Conservation (phyloP, 371 early-diverging fungal genomes). For the Dichotomocladium elegans region DNA sequence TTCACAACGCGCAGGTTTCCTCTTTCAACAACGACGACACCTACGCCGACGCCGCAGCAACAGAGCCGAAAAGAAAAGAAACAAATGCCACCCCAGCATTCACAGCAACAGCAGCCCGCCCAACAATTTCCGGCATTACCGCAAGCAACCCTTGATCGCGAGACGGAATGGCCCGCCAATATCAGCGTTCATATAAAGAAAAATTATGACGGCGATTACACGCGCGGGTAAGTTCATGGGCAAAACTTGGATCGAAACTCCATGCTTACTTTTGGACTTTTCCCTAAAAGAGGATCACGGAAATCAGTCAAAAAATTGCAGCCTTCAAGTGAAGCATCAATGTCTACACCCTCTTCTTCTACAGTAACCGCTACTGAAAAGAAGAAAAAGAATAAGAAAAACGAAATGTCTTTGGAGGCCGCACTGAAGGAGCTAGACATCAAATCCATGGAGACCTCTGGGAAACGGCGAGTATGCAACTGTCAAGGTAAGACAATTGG, state of each 20-base stretch:
- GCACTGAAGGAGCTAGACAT: slow-evolving; percentile 46
- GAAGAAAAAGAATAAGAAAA: slow-evolving; percentile 23
- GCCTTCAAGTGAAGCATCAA: background rate
- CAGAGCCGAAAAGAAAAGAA: no score
- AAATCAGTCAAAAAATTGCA: background rate
- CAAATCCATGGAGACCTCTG: slow-evolving; percentile 15
- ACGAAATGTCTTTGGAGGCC: slow-evolving; percentile 42
- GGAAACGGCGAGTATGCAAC: slow-evolving; percentile 34
- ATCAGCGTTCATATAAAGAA: slow-evolving; percentile 44
- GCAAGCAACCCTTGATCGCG: slow-evolving; percentile 7
- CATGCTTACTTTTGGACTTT: background rate
- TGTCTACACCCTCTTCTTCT: background rate
- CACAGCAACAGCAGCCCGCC: background rate
- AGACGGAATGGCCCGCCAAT: slow-evolving; percentile 36
- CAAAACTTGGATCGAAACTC: background rate
- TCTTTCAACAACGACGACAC: background rate
- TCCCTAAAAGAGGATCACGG: background rate
- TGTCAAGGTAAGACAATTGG: slow-evolving; percentile 47
- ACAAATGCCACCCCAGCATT: background rate
- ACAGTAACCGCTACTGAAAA: background rate
- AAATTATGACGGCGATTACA: slow-evolving; percentile 48
- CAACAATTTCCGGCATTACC: slow-evolving; percentile 26
- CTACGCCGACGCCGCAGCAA: background rate
- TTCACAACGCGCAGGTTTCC: slow-evolving; percentile 30
- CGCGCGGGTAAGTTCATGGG: slow-evolving; percentile 23